Percentiles rank a stretch among this genome's conserved stretches.
These are phyloP conservation scores for Orbilia brochopaga DNA, from an alignment of 2,329 filamentous ascomycete species.

Conservation along the genomic window DNA sequence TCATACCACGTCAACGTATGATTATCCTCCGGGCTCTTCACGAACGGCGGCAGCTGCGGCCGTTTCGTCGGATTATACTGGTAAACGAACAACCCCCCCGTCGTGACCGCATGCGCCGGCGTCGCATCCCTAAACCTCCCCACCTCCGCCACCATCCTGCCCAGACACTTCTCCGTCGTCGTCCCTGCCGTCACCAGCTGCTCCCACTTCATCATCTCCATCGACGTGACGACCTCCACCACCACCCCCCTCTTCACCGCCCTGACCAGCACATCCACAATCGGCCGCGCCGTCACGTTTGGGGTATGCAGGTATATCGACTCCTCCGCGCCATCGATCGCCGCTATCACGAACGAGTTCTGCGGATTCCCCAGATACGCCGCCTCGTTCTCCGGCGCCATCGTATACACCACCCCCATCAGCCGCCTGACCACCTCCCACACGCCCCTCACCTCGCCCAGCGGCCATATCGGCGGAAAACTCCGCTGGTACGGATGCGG, in stretches of 20 bases:
- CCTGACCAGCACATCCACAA: conserved; percentile 67
- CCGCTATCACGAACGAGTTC: conserved; percentile 68
- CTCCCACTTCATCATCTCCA: conserved; percentile 75
- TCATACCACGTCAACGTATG: conserved; percentile 63
- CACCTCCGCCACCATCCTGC: conserved; percentile 66
- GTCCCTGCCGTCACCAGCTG: conserved; percentile 76
- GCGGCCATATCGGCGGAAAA: conserved; percentile 66
- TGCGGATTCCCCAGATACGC: conserved; percentile 65
- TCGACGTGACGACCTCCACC: conserved; percentile 71
- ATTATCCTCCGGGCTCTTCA: conserved; percentile 35
- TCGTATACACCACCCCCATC: conserved; percentile 25
- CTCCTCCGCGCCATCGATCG: conserved; percentile 66
- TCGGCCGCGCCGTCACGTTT: conserved; percentile 73
- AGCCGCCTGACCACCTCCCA: conserved; percentile 27
- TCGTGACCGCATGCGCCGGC: conserved; percentile 21
- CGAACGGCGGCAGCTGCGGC: conserved; percentile 33
- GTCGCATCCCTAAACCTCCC: conserved; percentile 54
- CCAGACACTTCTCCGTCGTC: conserved; percentile 71
- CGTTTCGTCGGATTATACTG: conserved; percentile 44
- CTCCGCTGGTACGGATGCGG: conserved; percentile 73
- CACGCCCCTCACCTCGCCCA: conserved; percentile 23
- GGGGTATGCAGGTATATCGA: conserved; percentile 76
- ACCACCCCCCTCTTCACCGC: conserved; percentile 71
- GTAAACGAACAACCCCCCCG: conserved; percentile 65
- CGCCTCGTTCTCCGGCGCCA: conserved; percentile 21